Evolutionary conservation across 768 basidiomycete species (phyloP).

Genomic region (Podaxis rugospora): DNA sequence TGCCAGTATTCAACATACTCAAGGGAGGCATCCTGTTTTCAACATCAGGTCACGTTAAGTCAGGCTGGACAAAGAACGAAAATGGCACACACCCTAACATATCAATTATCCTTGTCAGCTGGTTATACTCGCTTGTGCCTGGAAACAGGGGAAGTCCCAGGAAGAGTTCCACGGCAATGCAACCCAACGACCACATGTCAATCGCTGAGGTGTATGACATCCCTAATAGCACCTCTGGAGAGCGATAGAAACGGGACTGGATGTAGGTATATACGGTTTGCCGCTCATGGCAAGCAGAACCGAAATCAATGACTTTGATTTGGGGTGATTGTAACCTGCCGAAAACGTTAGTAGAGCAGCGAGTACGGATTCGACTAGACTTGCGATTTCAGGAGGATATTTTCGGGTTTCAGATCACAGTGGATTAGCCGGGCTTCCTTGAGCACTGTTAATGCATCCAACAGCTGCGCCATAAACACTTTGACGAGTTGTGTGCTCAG

Average conservation of each 20-base stretch:
- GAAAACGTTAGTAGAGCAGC: constrained; percentile 4
- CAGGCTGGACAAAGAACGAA: background rate
- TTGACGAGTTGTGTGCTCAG: constrained; percentile 96
- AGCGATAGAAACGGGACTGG: constrained; percentile 97
- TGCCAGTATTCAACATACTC: constrained; percentile 94
- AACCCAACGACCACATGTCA: constrained; percentile 99
- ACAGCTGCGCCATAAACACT: constrained; percentile 93
- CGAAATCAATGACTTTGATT: constrained; percentile 99
- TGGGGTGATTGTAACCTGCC: constrained; percentile 91
- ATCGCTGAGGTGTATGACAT: constrained; percentile 93
- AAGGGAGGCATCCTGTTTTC: constrained; percentile 71
- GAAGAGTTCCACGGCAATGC: constrained; percentile 98
- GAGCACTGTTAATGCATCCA: constrained; percentile 88
- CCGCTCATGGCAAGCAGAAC: constrained; percentile 96
- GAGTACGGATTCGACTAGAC: constrained; percentile 15
- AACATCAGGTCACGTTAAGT: constrained; percentile 11
- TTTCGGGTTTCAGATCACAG: constrained; percentile 98
- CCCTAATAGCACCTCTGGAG: constrained; percentile 93
- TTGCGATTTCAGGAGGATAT: constrained; percentile 94
- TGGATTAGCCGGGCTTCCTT: constrained; percentile 97
- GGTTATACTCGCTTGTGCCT: constrained; percentile 99
- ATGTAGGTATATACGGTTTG: constrained; percentile 99
- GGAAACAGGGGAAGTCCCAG: constrained; percentile 95
- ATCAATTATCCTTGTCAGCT: constrained; percentile 93
- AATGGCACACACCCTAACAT: constrained; percentile 84